Percentiles rank a stretch among this genome's conserved stretches.
Evolutionary conservation across 2,329 filamentous ascomycete genomes (phyloP).

Genomic region (Fusarium continuum): DNA sequence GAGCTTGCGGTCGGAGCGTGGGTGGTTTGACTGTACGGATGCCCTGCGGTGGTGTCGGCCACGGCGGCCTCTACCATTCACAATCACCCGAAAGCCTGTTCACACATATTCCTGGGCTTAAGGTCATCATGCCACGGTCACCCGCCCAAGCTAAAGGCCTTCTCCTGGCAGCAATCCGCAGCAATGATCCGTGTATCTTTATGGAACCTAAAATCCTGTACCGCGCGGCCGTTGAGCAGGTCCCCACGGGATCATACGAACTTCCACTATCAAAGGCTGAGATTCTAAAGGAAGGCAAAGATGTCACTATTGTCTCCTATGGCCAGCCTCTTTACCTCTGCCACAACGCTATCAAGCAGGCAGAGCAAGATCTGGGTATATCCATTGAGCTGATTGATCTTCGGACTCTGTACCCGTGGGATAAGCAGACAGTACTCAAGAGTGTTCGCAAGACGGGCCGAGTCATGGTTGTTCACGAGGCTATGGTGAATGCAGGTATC

Average conservation of each 20-base stretch:
- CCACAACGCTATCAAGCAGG: slow-evolving; percentile 76
- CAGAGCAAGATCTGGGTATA: slow-evolving; percentile 77
- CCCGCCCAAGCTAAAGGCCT: slow-evolving; percentile 90
- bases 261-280: slow-evolving; percentile 88
- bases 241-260: slow-evolving; percentile 82
- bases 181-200: slow-evolving; percentile 89
- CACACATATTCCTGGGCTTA: slow-evolving; percentile 84
- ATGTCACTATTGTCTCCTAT: slow-evolving; percentile 87
- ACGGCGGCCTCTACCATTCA: slow-evolving; percentile 87
- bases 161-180: slow-evolving; percentile 76
- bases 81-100: slow-evolving; percentile 91
- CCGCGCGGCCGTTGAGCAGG: slow-evolving; percentile 89
- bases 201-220: slow-evolving; percentile 96
- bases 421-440: slow-evolving; percentile 78
- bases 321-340: slow-evolving; percentile 90
- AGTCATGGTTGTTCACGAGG: slow-evolving; percentile 89
- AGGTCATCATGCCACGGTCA: slow-evolving; percentile 86
- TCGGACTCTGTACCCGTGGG: slow-evolving; percentile 91
- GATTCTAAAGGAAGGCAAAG: slow-evolving; percentile 79
- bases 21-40: slow-evolving; percentile 89
- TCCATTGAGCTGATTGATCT: slow-evolving; percentile 88
- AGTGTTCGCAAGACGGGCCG: slow-evolving; percentile 89
- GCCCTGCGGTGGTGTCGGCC: slow-evolving; percentile 89
- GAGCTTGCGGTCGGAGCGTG: slow-evolving; percentile 64
- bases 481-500: slow-evolving; percentile 89